Conservation (phyloP, 805 yeast genomes). For the Sugiyamaella americana region DNA sequence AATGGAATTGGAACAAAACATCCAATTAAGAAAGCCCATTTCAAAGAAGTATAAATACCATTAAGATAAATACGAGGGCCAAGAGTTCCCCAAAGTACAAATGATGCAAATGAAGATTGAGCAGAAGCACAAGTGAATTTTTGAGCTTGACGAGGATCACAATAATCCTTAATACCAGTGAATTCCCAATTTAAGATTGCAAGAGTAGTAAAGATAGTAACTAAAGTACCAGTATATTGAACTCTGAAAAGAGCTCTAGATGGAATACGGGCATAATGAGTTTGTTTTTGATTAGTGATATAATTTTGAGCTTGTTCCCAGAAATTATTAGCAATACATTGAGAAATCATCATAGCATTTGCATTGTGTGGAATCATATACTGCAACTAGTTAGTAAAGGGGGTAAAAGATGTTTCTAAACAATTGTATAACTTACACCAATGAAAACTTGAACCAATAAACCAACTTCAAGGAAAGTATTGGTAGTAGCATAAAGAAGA, state of each 20-base stretch:
- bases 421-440: too few species aligned
- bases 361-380: conserved; percentile 53
- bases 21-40: conserved; percentile 44
- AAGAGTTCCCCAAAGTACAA: conserved; percentile 39
- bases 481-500: conserved; percentile 54
- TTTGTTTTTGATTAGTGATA: conserved; percentile 51
- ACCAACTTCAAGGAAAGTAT: conserved; percentile 48
- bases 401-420: too few species aligned
- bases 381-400: too few species aligned
- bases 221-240: conserved; percentile 26
- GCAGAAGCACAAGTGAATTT: conserved; percentile 34
- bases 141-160: conserved; percentile 27
- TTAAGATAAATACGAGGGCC: conserved; percentile 43
- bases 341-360: conserved; percentile 20
- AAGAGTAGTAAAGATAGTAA: conserved; percentile 23
- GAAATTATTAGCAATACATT: conserved; percentile 28
- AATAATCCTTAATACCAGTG: conserved; percentile 27
- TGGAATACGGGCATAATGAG: conserved; percentile 52
- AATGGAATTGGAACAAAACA: conserved; percentile 28
- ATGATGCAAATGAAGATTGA: conserved; percentile 44
- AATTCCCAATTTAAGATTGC: conserved; percentile 31
- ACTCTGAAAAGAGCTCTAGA: conserved; percentile 36
- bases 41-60: conserved; percentile 40
- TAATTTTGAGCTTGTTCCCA: conserved; percentile 34
- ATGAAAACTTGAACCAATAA: conserved; percentile 58